Evolutionary conservation across 306 rosid genomes (phyloP).

Genomic region (Oemleria cerasiformis): DNA sequence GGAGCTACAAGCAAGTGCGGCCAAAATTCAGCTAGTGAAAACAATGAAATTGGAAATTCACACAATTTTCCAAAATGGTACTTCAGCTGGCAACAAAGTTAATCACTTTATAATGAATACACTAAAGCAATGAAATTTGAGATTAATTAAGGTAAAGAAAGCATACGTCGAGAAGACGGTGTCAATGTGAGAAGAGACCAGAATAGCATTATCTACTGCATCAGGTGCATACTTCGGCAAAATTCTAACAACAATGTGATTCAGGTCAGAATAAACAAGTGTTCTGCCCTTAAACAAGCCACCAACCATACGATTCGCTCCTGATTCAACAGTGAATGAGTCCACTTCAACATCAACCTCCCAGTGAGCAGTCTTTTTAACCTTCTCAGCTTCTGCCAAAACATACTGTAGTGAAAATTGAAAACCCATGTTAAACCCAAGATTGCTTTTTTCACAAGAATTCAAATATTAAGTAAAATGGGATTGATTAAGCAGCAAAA

Average conservation of each 20-base stretch:
- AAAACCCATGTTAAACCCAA: slow-evolving; percentile 21
- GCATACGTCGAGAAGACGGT: slow-evolving; percentile 90
- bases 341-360: slow-evolving; percentile 97
- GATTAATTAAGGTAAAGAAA: slow-evolving; percentile 32
- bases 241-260: slow-evolving; percentile 65
- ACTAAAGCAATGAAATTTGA: slow-evolving; percentile 3
- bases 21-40: background rate
- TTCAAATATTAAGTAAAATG: background rate
- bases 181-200: slow-evolving; percentile 94
- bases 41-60: background rate
- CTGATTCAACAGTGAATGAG: slow-evolving; percentile 59
- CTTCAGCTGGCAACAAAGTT: background rate
- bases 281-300: slow-evolving; percentile 82
- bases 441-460: background rate
- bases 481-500: background rate
- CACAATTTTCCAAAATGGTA: slow-evolving; percentile 2
- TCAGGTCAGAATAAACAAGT: slow-evolving; percentile 77
- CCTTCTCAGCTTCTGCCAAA: slow-evolving; percentile 54
- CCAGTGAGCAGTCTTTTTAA: slow-evolving; percentile 86
- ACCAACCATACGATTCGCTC: slow-evolving; percentile 57
- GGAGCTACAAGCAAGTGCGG: background rate
- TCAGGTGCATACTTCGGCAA: slow-evolving; percentile 69
- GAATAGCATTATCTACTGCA: slow-evolving; percentile 71
- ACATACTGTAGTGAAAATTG: slow-evolving; percentile 68
- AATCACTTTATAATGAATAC: background rate